A percentile compares a stretch with the other conserved stretches of the same genome.
Evolutionary conservation across 352 stramenopile genomes (phyloP).

Genomic region (Pythium graminicola): DNA sequence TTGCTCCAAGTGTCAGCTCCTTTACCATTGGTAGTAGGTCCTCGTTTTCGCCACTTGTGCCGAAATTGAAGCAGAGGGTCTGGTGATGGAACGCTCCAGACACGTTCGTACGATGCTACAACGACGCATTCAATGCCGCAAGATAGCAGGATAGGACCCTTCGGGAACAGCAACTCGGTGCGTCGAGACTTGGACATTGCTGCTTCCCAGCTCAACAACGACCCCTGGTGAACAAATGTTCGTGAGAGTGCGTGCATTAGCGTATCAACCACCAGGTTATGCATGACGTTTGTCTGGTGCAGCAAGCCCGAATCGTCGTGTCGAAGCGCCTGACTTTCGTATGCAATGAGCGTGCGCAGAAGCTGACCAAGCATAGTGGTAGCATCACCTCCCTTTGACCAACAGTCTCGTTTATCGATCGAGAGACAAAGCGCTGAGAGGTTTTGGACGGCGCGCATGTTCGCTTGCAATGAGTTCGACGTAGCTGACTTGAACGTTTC

Average conservation of each 20-base stretch:
- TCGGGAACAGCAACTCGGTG: conserved; percentile 46
- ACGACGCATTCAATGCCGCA: conserved; percentile 67
- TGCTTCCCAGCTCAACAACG: conserved; percentile 40
- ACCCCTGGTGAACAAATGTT: conserved; percentile 36
- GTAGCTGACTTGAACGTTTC: conserved; percentile 38
- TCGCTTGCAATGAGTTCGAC: conserved; percentile 38
- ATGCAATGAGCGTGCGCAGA: conserved; percentile 25
- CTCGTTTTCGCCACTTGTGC: conserved; percentile 71
- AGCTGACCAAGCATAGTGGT: conserved; percentile 12
- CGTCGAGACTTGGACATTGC: conserved; percentile 32
- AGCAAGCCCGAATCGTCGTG: conserved; percentile 22
- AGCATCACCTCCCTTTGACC: neutral
- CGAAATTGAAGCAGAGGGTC: conserved; percentile 74
- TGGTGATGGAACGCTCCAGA: conserved; percentile 76
- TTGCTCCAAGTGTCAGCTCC: conserved; percentile 30
- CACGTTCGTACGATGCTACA: conserved; percentile 66
- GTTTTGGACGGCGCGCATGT: conserved; percentile 44
- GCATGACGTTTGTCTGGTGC: conserved; percentile 34
- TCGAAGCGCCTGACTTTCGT: conserved; percentile 18
- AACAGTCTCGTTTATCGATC: conserved; percentile 31
- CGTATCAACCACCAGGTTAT: conserved; percentile 69
- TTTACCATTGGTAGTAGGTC: neutral
- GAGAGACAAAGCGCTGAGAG: conserved; percentile 46
- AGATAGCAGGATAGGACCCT: conserved; percentile 64
- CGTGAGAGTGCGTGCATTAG: conserved; percentile 74